Evolutionary conservation across 257 asterid genomes (phyloP), one percentile per base, ranked within the genome.

Genomic region (Jacaranda mimosifolia): DNA sequence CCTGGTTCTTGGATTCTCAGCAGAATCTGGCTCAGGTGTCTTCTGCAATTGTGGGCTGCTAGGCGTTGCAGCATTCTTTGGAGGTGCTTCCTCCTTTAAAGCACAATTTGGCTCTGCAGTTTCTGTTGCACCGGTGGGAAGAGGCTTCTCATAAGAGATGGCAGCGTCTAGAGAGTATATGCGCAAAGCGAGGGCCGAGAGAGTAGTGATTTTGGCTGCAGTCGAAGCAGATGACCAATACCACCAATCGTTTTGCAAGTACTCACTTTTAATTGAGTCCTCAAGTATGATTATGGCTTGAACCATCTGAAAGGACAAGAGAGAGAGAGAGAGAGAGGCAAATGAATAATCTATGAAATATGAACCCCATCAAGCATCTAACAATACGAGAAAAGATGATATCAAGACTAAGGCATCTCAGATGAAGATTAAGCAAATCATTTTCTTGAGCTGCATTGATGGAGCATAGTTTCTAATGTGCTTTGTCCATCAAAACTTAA

Each of bases 171-270:
- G 85, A 9, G 97, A 78, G 86, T 89, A 89, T 60, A 96, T 75
- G 45, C 98, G 93, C 62, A 91, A 79, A n/a, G 99, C 89, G 48
- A 96, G 97, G 1, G 94, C 93, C 14, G 98, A 89, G 52, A 96
- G 89, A 0, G 96, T 88, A 0, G 91, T 81, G 76, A 89, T 89
- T 78, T 87, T 89, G 46, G 97, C 94, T 17, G 97, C 99, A 70
- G 94, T 89, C 15, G 98, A 90, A 67, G 97, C 88, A 7, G 98
- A 91, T 15, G 99, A 93, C 97, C 98, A 96, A 75, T 87, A 90
- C 98, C 97, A 93, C 99, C 99, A 96, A 17, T 86, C 87, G 19
- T 85, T 88, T 78, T 80, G 84, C 81, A 96, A 80, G 85, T 83
- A 84, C 70, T 91, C 94, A 0, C 88, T 81, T 82, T 87, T 93